Conservation (phyloP, 169 alveolate species). For the Plasmodium ovale region DNA sequence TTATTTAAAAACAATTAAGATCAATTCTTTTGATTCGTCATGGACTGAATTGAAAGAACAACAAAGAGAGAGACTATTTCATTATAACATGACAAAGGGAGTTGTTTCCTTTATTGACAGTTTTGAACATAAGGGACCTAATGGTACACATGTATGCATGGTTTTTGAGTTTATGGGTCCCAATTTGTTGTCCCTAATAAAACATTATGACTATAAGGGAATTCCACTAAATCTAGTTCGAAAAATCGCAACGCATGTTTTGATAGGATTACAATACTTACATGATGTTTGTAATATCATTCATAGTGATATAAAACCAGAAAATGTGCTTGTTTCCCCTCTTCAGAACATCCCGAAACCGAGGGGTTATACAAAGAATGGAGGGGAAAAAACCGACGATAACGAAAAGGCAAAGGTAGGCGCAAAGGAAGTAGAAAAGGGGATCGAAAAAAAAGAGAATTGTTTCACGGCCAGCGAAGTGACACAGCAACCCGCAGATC, state of each 20-base stretch:
- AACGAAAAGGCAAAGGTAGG: not conserved
- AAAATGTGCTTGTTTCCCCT: constrained; percentile 93
- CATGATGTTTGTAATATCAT: constrained; percentile 97
- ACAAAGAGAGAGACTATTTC: constrained; percentile 76
- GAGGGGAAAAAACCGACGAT: not conserved
- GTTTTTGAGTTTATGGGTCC: constrained; percentile 99
- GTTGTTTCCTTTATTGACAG: constrained; percentile 95
- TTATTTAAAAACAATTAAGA: constrained; percentile 91
- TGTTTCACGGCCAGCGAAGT: not conserved
- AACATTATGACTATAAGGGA: constrained; percentile 96
- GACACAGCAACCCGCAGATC: not conserved
- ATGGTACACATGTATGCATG: constrained; percentile 98
- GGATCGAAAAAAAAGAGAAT: no score
- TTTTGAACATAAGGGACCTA: constrained; percentile 96
- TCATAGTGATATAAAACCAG: constrained; percentile 99
- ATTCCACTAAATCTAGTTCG: constrained; percentile 94
- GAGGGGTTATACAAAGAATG: constrained; percentile 18
- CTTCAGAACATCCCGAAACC: constrained; percentile 54
- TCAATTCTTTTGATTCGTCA: constrained; percentile 80
- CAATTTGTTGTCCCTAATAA: constrained; percentile 95
- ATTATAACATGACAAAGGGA: constrained; percentile 86
- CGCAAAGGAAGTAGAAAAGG: not conserved
- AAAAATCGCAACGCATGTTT: constrained; percentile 95
- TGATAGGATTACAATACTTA: constrained; percentile 98
- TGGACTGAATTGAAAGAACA: constrained; percentile 85